Conservation (phyloP, 2,329 filamentous ascomycete species). For the Alternaria sp. region DNA sequence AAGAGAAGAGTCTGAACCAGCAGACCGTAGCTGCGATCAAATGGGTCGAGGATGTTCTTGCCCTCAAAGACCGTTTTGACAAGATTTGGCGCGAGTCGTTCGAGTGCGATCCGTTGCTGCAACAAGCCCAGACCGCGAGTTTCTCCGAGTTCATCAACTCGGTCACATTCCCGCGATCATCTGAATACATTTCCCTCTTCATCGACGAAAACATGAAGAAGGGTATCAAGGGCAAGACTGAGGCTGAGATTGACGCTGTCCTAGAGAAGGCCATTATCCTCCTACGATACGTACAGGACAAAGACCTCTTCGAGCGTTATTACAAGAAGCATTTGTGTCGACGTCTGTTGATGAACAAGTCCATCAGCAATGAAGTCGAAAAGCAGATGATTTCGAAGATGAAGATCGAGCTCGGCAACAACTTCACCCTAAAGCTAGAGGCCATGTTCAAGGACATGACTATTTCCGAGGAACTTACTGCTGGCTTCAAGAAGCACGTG, state of each 20-base stretch:
- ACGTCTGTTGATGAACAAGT: slow-evolving; percentile 86
- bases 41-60: slow-evolving; percentile 92
- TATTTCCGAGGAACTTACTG: slow-evolving; percentile 82
- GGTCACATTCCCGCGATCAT: slow-evolving; percentile 73
- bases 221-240: slow-evolving; percentile 91
- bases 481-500: slow-evolving; percentile 77
- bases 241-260: slow-evolving; percentile 82
- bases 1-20: slow-evolving; percentile 69
- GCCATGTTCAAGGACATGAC: slow-evolving; percentile 98
- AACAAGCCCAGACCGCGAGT: slow-evolving; percentile 84
- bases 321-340: slow-evolving; percentile 97
- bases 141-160: slow-evolving; percentile 93
- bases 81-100: slow-evolving; percentile 79
- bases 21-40: slow-evolving; percentile 88
- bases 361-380: slow-evolving; percentile 89
- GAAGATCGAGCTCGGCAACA: slow-evolving; percentile 95
- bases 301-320: slow-evolving; percentile 95
- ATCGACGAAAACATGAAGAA: slow-evolving; percentile 97
- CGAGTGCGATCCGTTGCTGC: slow-evolving; percentile 75
- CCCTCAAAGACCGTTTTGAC: slow-evolving; percentile 90
- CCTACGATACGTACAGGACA: slow-evolving; percentile 87
- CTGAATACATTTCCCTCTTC: slow-evolving; percentile 94
- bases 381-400: slow-evolving; percentile 96
- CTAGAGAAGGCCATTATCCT: slow-evolving; percentile 90
- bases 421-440: slow-evolving; percentile 92